phyloP scores from a whole-genome alignment of 2,329 filamentous ascomycete species.

The Ophiostoma himal-ulmi region DNA sequence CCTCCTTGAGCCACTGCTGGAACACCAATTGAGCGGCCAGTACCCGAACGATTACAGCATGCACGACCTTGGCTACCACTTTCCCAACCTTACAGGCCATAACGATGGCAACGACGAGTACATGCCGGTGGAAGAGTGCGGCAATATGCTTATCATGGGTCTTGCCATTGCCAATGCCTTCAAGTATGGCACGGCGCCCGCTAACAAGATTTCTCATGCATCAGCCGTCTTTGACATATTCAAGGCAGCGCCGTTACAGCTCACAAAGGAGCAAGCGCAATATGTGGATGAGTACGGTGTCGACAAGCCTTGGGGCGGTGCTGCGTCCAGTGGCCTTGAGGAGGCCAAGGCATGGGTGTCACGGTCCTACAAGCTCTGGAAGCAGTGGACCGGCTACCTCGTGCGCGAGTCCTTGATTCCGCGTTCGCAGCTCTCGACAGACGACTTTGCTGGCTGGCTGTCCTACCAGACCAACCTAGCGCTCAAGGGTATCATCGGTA shows the following conservation, averaged over 20 bases:
- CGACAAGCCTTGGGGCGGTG: slow-evolving; percentile 48
- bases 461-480: slow-evolving; percentile 70
- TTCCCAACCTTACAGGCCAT: slow-evolving; percentile 68
- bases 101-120: slow-evolving; percentile 61
- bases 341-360: slow-evolving; percentile 38
- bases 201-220: slow-evolving; percentile 36
- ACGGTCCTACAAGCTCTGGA: slow-evolving; percentile 62
- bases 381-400: slow-evolving; percentile 69
- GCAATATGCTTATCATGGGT: slow-evolving; percentile 67
- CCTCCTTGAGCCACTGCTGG: slow-evolving; percentile 68
- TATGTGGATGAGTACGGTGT: slow-evolving; percentile 28
- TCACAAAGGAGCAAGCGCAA: slow-evolving; percentile 19
- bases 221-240: slow-evolving; percentile 25
- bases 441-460: slow-evolving; percentile 72
- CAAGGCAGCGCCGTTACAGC: slow-evolving; percentile 16
- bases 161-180: slow-evolving; percentile 63
- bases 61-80: slow-evolving; percentile 66
- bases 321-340: slow-evolving; percentile 39
- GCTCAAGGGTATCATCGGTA: slow-evolving; percentile 70
- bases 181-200: slow-evolving; percentile 51
- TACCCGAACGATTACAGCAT: slow-evolving; percentile 76
- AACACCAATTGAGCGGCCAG: slow-evolving; percentile 72
- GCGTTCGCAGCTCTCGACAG: slow-evolving; percentile 66
- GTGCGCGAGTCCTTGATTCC: slow-evolving; percentile 64
- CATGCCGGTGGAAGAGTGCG: slow-evolving; percentile 68